These are phyloP conservation scores for Globisporangium nunn DNA, from an alignment of 352 stramenopile genomes.

Conservation along the genomic window DNA sequence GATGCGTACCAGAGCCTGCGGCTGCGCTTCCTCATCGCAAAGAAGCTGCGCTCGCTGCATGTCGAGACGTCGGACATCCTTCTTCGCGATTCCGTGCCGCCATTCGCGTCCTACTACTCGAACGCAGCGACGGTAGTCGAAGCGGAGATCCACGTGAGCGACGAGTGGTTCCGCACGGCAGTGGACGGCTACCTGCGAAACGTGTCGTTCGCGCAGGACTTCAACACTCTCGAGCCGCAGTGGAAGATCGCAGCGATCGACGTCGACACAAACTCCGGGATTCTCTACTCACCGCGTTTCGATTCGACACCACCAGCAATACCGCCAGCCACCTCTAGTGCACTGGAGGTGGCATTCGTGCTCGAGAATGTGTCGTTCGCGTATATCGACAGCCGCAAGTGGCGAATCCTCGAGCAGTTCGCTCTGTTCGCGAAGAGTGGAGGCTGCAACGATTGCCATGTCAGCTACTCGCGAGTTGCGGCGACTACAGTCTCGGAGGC, in stretches of 20 bases:
- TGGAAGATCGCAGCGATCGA: slow-evolving; percentile 19
- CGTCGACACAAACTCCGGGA: slow-evolving; percentile 5
- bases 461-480: background rate
- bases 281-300: slow-evolving; percentile 3
- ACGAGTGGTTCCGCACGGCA: slow-evolving; percentile 1
- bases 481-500: background rate
- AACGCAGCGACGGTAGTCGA: slow-evolving; percentile 7
- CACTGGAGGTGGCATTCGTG: background rate
- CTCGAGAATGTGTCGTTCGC: slow-evolving; percentile 2
- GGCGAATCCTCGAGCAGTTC: slow-evolving; percentile 8
- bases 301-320: background rate
- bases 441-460: slow-evolving; percentile 1
- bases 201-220: slow-evolving; percentile 5
- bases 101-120: slow-evolving; percentile 2
- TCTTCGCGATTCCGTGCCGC: slow-evolving; percentile 9
- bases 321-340: background rate
- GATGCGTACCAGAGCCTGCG: slow-evolving; percentile 22
- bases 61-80: slow-evolving; percentile 22
- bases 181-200: slow-evolving; percentile 20
- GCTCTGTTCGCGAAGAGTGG: background rate
- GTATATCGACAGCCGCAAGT: slow-evolving; percentile 1
- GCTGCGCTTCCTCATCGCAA: slow-evolving; percentile 19
- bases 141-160: slow-evolving; percentile 20
- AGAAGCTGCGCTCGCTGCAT: slow-evolving; percentile 7
- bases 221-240: slow-evolving; percentile 16